Evolutionary conservation across 2,329 filamentous ascomycete species (phyloP), one percentile per base, ranked within the genome.

Genomic region (Trichoderma harzianum): DNA sequence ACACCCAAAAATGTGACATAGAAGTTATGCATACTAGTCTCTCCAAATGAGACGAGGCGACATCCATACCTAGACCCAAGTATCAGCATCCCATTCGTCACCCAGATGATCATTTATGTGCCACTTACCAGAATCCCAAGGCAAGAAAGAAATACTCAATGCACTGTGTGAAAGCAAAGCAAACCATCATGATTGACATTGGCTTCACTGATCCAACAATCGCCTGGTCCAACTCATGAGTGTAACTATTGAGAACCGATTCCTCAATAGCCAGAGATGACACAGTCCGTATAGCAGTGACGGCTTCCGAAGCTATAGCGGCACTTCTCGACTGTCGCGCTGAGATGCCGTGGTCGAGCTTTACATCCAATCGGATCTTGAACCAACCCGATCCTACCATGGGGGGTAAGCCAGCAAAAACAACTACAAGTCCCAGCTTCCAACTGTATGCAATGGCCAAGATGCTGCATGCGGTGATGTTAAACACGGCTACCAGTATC

Each of bases 1-100:
- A 88, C 82, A 3, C 82, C 84, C 78, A 87, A 83, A 73, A 88
- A 88, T 10, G 86, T 82, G 21, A 88, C 82, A 70, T 87, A 80
- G 73, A 84, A 83, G 70, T 82, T 78, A 72, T 88, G 88, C 78
- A 89, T 88, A 3, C 84, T 86, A 72, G 88, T 81, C 71, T 85
- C 87, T 2, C 78, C 78, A 79, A 77, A 75, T 0, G 80, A 82
- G 1, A 84, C 74, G 2, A 84, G 76, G 3, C 78, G 77, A 53
- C 80, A 82, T 12, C 82, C 82, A 58, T 82, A 82, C 77, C 76
- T 77, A 18, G 4, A 10, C 61, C 3, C 39, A 4, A 12, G 1
- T 1, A 18, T 71, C 8, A 71, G 53, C 21, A 51, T 36, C 21
- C 21, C 7, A 61, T 7, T 36, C 1, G 21, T n/a, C 16, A 12